Base-by-base conservation (phyloP, 1,284 basidiomycete genomes). In the Baeospora myosura region DNA sequence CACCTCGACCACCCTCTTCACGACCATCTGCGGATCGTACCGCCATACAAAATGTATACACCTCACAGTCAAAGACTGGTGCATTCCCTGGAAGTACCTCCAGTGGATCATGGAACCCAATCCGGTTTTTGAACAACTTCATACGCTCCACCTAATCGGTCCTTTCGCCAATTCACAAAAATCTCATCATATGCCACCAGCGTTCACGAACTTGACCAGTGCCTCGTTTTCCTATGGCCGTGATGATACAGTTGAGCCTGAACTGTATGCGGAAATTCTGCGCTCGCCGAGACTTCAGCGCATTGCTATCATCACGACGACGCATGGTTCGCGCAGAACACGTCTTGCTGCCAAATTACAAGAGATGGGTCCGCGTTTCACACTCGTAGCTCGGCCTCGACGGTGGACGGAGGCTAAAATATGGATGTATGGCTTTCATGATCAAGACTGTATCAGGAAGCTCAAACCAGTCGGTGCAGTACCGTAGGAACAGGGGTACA, bases 331-430 rank as follows among this genome's bases (percentile, higher is more conserved):
- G 7, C 12, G 7, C 12, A 14, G 32, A 8, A 7, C 12, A 33
- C 32, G 20, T 17, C 7, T 33, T 7, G 32, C 7, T 14, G 16
- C 32, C 32, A 33, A 11, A 14, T 11, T 33, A 7, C 8, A 7
- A 7, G 16, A 17, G 8, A 8, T 33, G 32, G 32, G 32, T 6
- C 20, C 32, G 8, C 12, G 7, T 8, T 33, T 33, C 32, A 14
- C 32, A 17, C 20, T 33, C 12, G 20, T 11, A 17, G 11, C 8
- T 33, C 7, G 32, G 7, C 32, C 32, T 7, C 32, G 32, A 14
- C 32, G 32, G 7, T 33, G 7, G 32, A 33, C 7, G 32, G 32
- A 33, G 32, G 20, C 32, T 11, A 33, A 33, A 18, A 33, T 33
- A 33, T 33, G 32, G 32, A 33, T 8, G 16, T 8, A 33, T 17